These are phyloP conservation scores for Mucor racemosus DNA, from an alignment of 371 early-diverging fungal genomes.

Conservation along the genomic window DNA sequence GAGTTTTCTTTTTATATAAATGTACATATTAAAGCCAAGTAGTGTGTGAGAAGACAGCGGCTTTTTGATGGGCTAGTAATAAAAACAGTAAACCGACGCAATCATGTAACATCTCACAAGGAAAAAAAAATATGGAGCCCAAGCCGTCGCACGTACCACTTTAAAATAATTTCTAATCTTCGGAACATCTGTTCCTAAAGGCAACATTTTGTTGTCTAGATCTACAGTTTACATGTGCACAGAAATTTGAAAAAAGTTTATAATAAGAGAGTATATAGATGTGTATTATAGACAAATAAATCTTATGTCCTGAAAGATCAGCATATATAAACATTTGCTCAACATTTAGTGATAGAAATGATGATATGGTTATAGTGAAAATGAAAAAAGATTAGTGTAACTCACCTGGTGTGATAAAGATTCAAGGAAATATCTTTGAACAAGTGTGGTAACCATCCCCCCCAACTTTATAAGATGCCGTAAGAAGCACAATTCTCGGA, in stretches of 20 bases:
- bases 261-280: too few relatives aligned
- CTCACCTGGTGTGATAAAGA: slow-evolving; percentile 15
- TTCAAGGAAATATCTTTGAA: slow-evolving; percentile 1
- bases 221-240: not conserved
- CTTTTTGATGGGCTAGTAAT: slow-evolving; percentile 2
- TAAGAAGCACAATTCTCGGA: slow-evolving; percentile 6
- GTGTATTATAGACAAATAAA: not conserved
- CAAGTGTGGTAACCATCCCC: slow-evolving; percentile 7
- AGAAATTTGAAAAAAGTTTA: not conserved
- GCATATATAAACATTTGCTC: not conserved
- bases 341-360: not conserved
- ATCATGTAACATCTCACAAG: slow-evolving; percentile 21
- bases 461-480: slow-evolving; percentile 10
- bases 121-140: not conserved
- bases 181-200: slow-evolving; percentile 4
- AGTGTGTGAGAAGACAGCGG: slow-evolving; percentile 15
- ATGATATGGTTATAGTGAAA: not conserved
- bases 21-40: not conserved
- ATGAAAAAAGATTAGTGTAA: slow-evolving; percentile 11
- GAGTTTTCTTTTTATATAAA: not conserved
- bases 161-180: not conserved
- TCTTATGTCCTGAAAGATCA: not conserved
- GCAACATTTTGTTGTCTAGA: not conserved
- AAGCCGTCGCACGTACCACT: slow-evolving; percentile 25
- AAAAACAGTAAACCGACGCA: slow-evolving; percentile 7